Evolutionary conservation across 1,139 yeast species (phyloP), one percentile per base, ranked within the genome.

Genomic region (Yamadazyma trypodendri): DNA sequence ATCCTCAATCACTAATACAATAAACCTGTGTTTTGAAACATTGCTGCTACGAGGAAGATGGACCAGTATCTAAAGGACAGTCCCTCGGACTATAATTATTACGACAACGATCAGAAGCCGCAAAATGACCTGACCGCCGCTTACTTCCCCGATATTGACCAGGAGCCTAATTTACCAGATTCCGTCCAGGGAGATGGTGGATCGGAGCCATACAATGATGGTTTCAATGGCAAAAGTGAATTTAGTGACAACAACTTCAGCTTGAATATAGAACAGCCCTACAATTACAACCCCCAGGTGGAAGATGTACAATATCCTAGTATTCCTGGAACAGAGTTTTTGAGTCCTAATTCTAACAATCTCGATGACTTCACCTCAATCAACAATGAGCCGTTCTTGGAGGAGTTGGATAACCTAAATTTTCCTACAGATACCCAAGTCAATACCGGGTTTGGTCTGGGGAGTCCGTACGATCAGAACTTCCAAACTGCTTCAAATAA

Each of bases 1-100:
- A 24, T 11, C 11, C 8, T n/a, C 11, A 24, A 24, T 5, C 15
- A n/a, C n/a, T 24, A 12, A 24, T 24, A 24, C 16, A 18, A 17
- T 21, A 6, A 28, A n/a, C 4, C 10, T 16, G 21, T 28, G 13
- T 11, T 16, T 28, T 28, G n/a, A n/a, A n/a, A 8, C 21, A 18
- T 18, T 18, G 21, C 21, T 18, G 8, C n/a, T n/a, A 28, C 22
- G 17, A 10, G 13, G 15, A 10, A 18, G 23, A 66, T 66, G 72
- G 72, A 65, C 34, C 68, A 65, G 38, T 66, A 50, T 45, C 56
- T 65, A 40, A 64, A 58, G 40, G 70, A 65, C 35, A 63, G 71
- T 52, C 70, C 72, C 13, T 52, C 63, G 33, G 68, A 63, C 21
- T 40, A 32, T 21, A 18, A 25, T 17, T 32, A 35, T 16, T 24